Conservation (phyloP, 2,329 filamentous ascomycete species). For the Arthroderma sp. region DNA sequence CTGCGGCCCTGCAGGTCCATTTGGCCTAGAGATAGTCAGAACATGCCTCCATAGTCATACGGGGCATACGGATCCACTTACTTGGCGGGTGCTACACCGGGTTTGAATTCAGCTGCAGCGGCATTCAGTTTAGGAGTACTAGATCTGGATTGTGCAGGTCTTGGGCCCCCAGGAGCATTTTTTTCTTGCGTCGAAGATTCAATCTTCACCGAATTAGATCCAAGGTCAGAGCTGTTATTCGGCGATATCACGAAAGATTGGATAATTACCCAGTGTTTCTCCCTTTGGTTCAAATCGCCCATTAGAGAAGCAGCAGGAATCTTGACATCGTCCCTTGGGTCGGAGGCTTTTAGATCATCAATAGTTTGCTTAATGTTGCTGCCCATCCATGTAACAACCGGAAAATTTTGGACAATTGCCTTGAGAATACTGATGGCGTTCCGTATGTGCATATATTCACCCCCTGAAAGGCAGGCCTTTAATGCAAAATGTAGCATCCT, state of each 20-base stretch:
- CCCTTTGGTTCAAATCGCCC: slow-evolving; percentile 34
- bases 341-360: slow-evolving; percentile 31
- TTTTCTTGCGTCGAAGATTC: slow-evolving; percentile 16
- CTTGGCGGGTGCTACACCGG: slow-evolving; percentile 16
- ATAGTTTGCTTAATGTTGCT: slow-evolving; percentile 30
- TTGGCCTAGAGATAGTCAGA: slow-evolving; percentile 19
- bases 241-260: slow-evolving; percentile 26
- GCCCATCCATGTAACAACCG: slow-evolving; percentile 80
- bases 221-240: slow-evolving; percentile 9
- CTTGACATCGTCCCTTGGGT: slow-evolving; percentile 35
- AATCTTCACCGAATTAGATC: slow-evolving; percentile 15
- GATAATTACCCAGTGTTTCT: slow-evolving; percentile 37
- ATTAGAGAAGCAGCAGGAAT: slow-evolving; percentile 38
- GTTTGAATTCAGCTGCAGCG: slow-evolving; percentile 29
- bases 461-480: slow-evolving; percentile 65
- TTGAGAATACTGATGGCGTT: slow-evolving; percentile 89
- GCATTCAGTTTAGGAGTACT: slow-evolving; percentile 28
- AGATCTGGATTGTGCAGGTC: slow-evolving; percentile 18
- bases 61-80: slow-evolving; percentile 18
- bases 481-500: slow-evolving; percentile 65
- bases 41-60: not conserved
- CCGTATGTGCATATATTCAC: slow-evolving; percentile 94
- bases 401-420: slow-evolving; percentile 67
- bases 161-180: slow-evolving; percentile 15
- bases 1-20: slow-evolving; percentile 16